phyloP scores from a whole-genome alignment of 441 rosid species.

The Metrosideros polymorpha region DNA sequence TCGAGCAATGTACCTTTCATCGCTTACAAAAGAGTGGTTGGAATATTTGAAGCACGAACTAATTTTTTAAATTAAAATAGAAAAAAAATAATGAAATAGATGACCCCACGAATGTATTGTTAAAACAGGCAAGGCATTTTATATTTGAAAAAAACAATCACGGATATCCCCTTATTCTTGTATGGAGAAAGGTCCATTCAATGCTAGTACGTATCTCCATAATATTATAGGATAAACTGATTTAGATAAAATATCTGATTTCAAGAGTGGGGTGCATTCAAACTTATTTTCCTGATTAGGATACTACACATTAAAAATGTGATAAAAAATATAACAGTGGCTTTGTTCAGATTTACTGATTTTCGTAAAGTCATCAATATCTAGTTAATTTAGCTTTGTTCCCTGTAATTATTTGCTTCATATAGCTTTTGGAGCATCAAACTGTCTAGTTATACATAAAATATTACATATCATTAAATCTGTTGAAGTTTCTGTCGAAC shows the following conservation, averaged over 20 bases:
- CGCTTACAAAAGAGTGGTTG: background rate
- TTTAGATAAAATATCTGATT: background rate
- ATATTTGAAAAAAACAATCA: background rate
- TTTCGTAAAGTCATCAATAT: no score
- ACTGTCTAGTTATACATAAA: no score
- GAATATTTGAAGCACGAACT: background rate
- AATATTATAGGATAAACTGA: background rate
- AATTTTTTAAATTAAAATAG: background rate
- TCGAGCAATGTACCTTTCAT: background rate
- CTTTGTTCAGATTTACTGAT: no score
- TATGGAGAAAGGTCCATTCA: background rate
- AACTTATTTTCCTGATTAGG: no score
- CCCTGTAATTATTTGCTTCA: no score
- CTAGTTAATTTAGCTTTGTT: no score
- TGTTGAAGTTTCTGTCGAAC: no score
- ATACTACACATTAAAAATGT: no score
- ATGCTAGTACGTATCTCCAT: background rate
- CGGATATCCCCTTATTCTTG: background rate
- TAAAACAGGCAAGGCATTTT: background rate
- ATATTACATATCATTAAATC: no score
- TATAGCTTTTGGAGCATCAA: no score
- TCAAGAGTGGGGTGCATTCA: background rate
- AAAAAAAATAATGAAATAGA: background rate
- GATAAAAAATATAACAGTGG: no score
- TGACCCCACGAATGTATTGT: background rate